These are phyloP conservation scores for Fomitopsis schrenkii DNA, from an alignment of 1,284 basidiomycete species.

Conservation along the genomic window DNA sequence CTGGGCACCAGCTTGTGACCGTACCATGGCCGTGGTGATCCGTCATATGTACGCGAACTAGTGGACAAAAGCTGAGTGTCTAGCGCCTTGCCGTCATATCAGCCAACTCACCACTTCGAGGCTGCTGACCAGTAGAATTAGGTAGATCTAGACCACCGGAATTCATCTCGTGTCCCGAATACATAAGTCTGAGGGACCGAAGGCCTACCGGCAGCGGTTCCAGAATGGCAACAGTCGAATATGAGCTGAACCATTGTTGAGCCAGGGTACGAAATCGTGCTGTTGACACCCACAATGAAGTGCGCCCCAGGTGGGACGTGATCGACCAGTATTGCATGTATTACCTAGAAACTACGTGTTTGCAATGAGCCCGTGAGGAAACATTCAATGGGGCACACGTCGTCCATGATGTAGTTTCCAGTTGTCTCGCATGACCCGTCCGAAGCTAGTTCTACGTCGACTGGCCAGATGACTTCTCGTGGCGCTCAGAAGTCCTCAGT, in stretches of 20 bases:
- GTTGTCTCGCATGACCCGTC: not conserved
- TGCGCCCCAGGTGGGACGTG: conserved; percentile 13
- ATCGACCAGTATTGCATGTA: conserved; percentile 15
- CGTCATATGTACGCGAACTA: no score
- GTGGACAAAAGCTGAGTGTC: no score
- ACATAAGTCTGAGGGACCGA: not conserved
- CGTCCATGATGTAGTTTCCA: conserved; percentile 11
- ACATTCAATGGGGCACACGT: conserved; percentile 2
- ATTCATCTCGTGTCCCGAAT: no score
- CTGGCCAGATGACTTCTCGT: conserved; percentile 11
- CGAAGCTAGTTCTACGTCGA: conserved; percentile 3
- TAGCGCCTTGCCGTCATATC: no score
- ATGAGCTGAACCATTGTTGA: conserved; percentile 15
- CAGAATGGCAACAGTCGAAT: conserved; percentile 25
- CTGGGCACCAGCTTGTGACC: no score
- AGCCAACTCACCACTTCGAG: no score
- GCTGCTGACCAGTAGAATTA: not conserved
- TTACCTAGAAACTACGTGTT: not conserved
- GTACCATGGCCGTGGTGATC: no score
- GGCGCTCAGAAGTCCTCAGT: no score
- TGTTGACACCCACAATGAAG: conserved; percentile 9
- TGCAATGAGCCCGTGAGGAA: not conserved
- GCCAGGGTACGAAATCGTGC: no score
- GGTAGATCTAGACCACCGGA: conserved; percentile 8
- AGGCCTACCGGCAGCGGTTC: conserved; percentile 21